Percentiles rank a stretch among this genome's conserved stretches.
These are phyloP conservation scores for Xylariaceae sp. DNA, from an alignment of 2,329 filamentous ascomycete species.

Conservation along the genomic window DNA sequence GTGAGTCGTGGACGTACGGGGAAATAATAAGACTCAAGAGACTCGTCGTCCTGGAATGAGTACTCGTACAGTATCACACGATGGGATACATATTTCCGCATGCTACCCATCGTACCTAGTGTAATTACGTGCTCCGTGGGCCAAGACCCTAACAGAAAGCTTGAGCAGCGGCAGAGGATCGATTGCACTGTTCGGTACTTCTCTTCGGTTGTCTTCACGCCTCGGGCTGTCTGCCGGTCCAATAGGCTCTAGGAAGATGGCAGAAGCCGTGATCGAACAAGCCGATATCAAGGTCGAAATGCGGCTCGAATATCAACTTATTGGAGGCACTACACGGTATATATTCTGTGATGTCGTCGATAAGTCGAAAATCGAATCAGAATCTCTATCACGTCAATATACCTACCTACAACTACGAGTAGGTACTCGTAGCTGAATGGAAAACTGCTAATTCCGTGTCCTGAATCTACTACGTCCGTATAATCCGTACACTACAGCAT, in stretches of 20 bases:
- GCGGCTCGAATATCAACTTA: too few relatives aligned
- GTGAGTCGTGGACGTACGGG: background rate
- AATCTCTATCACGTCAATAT: too few relatives aligned
- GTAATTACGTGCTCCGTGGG: too few relatives aligned
- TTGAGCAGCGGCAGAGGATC: background rate
- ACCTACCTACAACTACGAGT: too few relatives aligned
- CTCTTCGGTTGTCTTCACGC: background rate
- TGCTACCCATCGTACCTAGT: too few relatives aligned
- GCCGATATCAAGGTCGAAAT: background rate
- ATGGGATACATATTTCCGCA: too few relatives aligned
- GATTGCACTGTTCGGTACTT: background rate
- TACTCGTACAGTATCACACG: too few relatives aligned
- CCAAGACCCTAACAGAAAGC: background rate
- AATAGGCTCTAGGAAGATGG: background rate
- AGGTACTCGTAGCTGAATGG: too few relatives aligned
- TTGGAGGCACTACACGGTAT: too few relatives aligned
- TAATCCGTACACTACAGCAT: background rate
- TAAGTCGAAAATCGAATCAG: too few relatives aligned
- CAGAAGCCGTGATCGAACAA: background rate
- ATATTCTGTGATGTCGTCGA: too few relatives aligned
- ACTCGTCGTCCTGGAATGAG: too few relatives aligned
- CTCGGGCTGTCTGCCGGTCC: background rate
- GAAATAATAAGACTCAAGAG: background rate
- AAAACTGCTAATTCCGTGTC: background rate
- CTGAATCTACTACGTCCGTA: background rate